phyloP scores from a whole-genome alignment of 225 moss, liverwort and hornwort species.

The Physcomitrium patens region DNA sequence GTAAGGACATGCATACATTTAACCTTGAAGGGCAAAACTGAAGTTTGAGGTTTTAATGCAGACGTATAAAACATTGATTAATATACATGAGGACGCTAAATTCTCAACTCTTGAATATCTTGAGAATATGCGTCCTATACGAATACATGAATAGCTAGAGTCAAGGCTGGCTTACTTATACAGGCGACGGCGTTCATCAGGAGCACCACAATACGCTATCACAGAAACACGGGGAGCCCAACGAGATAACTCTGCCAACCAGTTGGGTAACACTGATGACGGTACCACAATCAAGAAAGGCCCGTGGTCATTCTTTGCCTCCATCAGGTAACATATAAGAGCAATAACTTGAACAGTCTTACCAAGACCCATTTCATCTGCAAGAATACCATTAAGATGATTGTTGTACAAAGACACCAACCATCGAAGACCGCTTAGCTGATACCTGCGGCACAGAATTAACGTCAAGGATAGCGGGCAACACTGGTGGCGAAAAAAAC shows the following conservation, averaged over 20 bases:
- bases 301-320: conserved; percentile 92
- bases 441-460: conserved; percentile 73
- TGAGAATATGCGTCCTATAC: not conserved
- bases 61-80: no score
- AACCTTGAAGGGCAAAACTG: conserved; percentile 11
- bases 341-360: conserved; percentile 99
- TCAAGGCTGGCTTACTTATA: conserved; percentile 69
- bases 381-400: conserved; percentile 94
- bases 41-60: no score
- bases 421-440: conserved; percentile 97
- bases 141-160: conserved; percentile 10
- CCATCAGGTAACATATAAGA: conserved; percentile 94
- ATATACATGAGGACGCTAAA: not conserved
- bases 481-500: conserved; percentile 22
- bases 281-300: conserved; percentile 99
- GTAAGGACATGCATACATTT: conserved; percentile 9
- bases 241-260: conserved; percentile 90
- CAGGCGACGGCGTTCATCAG: conserved; percentile 95
- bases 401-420: conserved; percentile 99
- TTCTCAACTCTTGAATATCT: conserved; percentile 1
- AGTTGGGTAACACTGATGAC: conserved; percentile 95
- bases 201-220: conserved; percentile 87
- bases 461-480: conserved; percentile 21
- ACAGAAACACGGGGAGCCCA: conserved; percentile 94
- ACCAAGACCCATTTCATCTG: conserved; percentile 99